Evolutionary conservation across 352 stramenopile species (phyloP), one percentile per base, ranked within the genome.

Genomic region (Phytopythium vexans): DNA sequence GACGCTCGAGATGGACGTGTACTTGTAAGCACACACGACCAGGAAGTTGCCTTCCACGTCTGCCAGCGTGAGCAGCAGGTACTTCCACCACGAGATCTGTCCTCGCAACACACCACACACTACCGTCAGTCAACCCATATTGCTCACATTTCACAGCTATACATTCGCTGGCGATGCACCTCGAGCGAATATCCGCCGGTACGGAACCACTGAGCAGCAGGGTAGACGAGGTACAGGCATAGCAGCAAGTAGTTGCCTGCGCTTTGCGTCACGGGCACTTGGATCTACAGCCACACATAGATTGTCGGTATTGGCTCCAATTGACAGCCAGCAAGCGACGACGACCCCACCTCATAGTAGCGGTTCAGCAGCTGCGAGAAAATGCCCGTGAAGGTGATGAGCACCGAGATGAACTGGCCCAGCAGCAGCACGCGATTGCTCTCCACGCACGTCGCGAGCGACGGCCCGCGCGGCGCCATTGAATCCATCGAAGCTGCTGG

Each of bases 31-130:
- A n/a, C 95, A 79, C n/a, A 98, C 82, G 42, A 94, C 82, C 6
- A 98, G 62, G 43, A 97, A 98, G 64, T 98, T 98, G 32, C 89
- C 93, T 70, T 98, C 82, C 1, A 99, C 91, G 68, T 99, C 96
- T 9, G 97, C 71, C 16, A 97, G 71, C 8, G 89, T 84, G n/a
- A 98, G 54, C 8, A 98, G 49, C 52, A 96, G 53, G 67, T 98
- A 98, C 58, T 91, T 81, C 77, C 88, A 97, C 78, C 64, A 80
- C 45, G 72, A 64, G 46, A 89, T 78, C 79, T 82, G 47, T 40
- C 38, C 10, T n/a, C 6, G 31, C 8, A 6, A 36, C 38, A 14
- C 3, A 16, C 4, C 4, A 41, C 15, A 41, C 38, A 14, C 11
- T 9, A n/a, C 4, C 10, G 12, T 42, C 16, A 41, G 54, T 43